A percentile compares a stretch with the other conserved stretches of the same genome.
Conservation (phyloP, 2,329 filamentous ascomycete genomes). For the Scedosporium aurantiacum region DNA sequence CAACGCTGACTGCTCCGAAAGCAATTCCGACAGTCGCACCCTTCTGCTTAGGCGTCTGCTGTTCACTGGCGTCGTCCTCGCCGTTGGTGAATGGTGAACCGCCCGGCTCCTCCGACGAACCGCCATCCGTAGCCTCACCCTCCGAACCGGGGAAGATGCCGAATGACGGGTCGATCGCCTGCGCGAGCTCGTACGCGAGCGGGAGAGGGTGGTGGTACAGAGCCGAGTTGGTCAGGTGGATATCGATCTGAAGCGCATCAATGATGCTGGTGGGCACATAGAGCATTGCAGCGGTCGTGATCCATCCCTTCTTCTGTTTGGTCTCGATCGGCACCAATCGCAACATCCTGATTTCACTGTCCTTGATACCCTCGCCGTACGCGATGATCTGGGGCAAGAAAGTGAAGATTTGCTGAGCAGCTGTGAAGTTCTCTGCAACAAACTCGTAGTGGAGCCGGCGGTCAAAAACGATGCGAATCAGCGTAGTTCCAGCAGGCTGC, state of each 20-base stretch:
- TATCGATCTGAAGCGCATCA: conserved; percentile 53
- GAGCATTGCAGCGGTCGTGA: conserved; percentile 60
- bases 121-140: conserved; percentile 20
- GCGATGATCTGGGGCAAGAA: conserved; percentile 62
- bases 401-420: conserved; percentile 75
- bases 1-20: conserved; percentile 65
- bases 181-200: conserved; percentile 62
- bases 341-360: conserved; percentile 51
- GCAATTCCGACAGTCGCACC: conserved; percentile 61
- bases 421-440: conserved; percentile 58
- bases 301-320: conserved; percentile 54
- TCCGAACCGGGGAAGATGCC: conserved; percentile 37
- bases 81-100: conserved; percentile 2
- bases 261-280: conserved; percentile 66
- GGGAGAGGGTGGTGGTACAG: conserved; percentile 61
- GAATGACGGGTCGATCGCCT: conserved; percentile 75
- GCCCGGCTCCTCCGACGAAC: conserved; percentile 18
- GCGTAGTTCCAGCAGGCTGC: conserved; percentile 51
- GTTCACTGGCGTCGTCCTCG: conserved; percentile 11
- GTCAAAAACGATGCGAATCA: conserved; percentile 78
- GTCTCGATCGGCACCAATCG: conserved; percentile 71
- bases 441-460: conserved; percentile 75
- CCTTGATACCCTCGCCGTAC: conserved; percentile 47
- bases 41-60: conserved; percentile 46
- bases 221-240: conserved; percentile 59